Evolutionary conservation across 768 basidiomycete genomes (phyloP), one percentile per base, ranked within the genome.

Genomic region (Chalciporus piperatus): DNA sequence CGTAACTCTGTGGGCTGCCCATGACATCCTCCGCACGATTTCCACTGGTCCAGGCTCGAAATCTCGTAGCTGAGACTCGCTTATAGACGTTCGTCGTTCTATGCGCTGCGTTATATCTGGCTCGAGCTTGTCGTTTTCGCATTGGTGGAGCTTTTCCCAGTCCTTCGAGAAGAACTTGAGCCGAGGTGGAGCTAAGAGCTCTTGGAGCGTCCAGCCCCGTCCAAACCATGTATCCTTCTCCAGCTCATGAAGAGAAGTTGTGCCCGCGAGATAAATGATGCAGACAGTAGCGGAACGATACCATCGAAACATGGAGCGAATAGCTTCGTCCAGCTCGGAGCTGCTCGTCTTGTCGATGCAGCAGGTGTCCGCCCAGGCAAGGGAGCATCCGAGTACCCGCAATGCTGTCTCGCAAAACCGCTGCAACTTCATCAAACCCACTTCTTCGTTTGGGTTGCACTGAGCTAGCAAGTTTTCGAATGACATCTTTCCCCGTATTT

Each of bases 281-380:
- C 49, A 50, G n/a, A 50, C 25, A 12, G n/a, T 4, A 2, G 50
- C 50, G n/a, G 8, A 28, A 22, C 44, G 43, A 32, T 51, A 51
- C 43, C 50, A 51, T 6, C 6, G 17, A 30, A 45, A 45, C 50
- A 51, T 51, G 28, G 50, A 51, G 16, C 50, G 50, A 10, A 51
- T 51, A 2, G 50, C 37, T 23, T 45, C 50, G 3, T 51, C 43
- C 20, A 45, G 16, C n/a, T 51, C 50, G 1, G 38, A 13, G 28
- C 30, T 22, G 16, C 20, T 28, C 1, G 35, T 19, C 12, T 40
- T 40, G 16, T 51, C 20, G 43, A 51, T 40, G 27, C 43, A 51
- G 28, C 25, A 12, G 7, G n/a, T 45, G 38, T 51, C 50, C 10
- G 35, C 27, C 50, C 50, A 45, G 3, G 44, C 50, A 17, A 51